Conservation (phyloP, 306 rosid species). For the Benincasa hispida region DNA sequence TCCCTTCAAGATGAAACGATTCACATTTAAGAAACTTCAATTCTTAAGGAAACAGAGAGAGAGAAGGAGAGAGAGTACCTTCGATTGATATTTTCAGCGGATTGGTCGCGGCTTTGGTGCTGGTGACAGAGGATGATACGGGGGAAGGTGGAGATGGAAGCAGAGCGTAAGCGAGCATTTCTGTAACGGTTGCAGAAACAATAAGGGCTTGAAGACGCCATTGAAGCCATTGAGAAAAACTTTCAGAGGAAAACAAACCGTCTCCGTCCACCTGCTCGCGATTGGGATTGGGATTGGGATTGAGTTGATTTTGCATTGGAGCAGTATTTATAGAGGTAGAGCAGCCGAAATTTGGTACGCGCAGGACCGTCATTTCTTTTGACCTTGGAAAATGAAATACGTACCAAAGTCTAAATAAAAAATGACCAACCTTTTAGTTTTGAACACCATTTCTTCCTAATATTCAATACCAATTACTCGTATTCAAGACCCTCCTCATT, state of each 20-base stretch:
- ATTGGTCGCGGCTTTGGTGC: constrained; percentile 11
- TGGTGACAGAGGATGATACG: constrained; percentile 16
- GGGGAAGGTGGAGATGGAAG: constrained; percentile 4
- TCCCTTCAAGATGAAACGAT: constrained; percentile 25
- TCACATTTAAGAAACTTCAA: constrained; percentile 6
- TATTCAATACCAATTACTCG: too few species aligned
- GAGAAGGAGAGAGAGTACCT: constrained; percentile 23
- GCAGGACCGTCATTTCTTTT: not conserved
- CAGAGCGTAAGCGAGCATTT: not conserved
- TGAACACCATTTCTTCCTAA: too few species aligned
- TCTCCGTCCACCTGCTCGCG: not conserved
- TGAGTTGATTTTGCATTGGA: not conserved
- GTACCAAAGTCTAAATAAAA: too few species aligned
- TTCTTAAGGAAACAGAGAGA: not conserved
- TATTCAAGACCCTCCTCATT: too few species aligned
- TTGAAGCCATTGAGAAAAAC: constrained; percentile 25
- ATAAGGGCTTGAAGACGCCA: constrained; percentile 17
- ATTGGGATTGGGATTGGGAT: not conserved
- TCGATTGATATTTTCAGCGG: constrained; percentile 27
- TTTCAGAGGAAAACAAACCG: not conserved
- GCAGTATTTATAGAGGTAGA: not conserved
- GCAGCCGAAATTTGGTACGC: not conserved
- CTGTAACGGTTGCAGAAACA: not conserved
- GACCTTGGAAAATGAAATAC: not conserved
- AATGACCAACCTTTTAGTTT: too few species aligned